Base-by-base conservation (phyloP, 208 protist species). In the Herpetomonas samuelpessoai region DNA sequence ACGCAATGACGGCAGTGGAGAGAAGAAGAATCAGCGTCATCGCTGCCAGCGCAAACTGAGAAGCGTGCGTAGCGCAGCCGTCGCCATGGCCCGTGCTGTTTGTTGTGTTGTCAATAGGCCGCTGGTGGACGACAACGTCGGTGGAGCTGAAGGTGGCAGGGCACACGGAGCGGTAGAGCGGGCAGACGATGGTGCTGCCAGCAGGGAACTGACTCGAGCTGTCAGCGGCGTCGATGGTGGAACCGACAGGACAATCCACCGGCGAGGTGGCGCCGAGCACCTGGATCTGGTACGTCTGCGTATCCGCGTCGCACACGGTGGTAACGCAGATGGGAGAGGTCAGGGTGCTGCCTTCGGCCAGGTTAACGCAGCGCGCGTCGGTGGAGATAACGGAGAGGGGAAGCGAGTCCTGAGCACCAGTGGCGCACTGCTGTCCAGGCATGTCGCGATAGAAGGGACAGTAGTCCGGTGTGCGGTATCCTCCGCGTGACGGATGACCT, bases 361-460 rank as follows among this genome's bases (percentile, higher is more conserved):
- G 6, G 35, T 41, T 14, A 41, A 41, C 35, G 35, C 35, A 41
- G 35, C 35, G 35, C 9, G 35, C 6, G 41, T 50, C 56, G 2
- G 48, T 14, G 19, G 41, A 48, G 3, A 35, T 35, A 3, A 27
- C 27, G 3, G 56, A 61, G 38, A 18, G 2, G 19, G 41, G n/a
- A n/a, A n/a, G n/a, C n/a, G n/a, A n/a, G n/a, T n/a, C n/a, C n/a
- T n/a, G n/a, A n/a, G n/a, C n/a, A n/a, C 48, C 24, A 61, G 48
- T 38, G 41, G 51, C 41, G 56, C 21, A n/a, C 56, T 61, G 38
- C 26, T 22, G 18, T 50, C 56, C 2, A 44, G 45, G 56, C 56
- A 61, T 27, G 39, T 38, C 25, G 56, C 45, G 38, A 44, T 51
- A 53, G 10, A 64, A 10, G 0, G 58, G 58, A 31, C 58, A 64